Evolutionary conservation across 306 rosid species (phyloP).

Genomic region (Pyrus betulifolia): DNA sequence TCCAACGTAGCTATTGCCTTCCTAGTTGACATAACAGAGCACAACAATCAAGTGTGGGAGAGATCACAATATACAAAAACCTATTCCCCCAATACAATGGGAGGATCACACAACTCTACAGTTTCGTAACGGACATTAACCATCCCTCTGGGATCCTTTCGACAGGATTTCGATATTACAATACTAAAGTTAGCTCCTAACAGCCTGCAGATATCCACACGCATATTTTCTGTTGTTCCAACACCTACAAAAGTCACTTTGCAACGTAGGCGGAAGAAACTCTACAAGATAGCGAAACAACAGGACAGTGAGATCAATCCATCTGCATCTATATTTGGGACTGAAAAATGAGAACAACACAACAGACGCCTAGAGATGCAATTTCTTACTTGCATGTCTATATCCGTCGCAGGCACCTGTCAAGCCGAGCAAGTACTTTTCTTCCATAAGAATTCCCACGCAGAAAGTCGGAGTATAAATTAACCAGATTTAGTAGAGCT

Average conservation of each 20-base stretch:
- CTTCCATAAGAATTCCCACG: conserved; percentile 36
- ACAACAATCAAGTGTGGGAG: not conserved
- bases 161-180: not conserved
- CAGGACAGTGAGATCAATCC: not conserved
- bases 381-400: conserved; percentile 9
- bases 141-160: not conserved
- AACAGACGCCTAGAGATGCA: not conserved
- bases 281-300: not conserved
- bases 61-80: not conserved
- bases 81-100: not conserved
- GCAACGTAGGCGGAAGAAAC: not conserved
- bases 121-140: not conserved
- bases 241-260: not conserved
- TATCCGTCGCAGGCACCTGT: conserved; percentile 8
- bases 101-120: conserved; percentile 7
- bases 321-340: not conserved
- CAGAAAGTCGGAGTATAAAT: conserved; percentile 20
- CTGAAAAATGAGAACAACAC: not conserved
- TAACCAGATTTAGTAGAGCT: conserved; percentile 25
- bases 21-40: not conserved
- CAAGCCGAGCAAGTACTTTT: conserved; percentile 35
- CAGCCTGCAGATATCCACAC: not conserved
- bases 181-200: not conserved
- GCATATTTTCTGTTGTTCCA: not conserved
- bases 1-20: not conserved